Evolutionary conservation across 495 filamentous ascomycete species (phyloP).

Genomic region (Neurospora sp.): DNA sequence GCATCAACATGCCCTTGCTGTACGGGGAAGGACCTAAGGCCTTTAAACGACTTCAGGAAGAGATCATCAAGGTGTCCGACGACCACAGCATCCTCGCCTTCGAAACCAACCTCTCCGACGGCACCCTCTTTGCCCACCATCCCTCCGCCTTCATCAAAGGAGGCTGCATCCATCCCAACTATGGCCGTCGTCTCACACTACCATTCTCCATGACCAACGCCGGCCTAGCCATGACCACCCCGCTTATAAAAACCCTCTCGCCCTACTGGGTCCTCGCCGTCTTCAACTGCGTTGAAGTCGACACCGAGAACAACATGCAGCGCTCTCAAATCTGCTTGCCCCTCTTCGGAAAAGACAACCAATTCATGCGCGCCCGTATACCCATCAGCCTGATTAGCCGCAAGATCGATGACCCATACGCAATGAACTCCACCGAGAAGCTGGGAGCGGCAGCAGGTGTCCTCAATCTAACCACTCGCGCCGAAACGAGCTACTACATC

Average conservation of each 20-base stretch:
- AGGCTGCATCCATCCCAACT: constrained; percentile 6
- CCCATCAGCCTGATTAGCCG: constrained; percentile 13
- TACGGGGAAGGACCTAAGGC: constrained; percentile 32
- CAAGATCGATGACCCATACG: neutral
- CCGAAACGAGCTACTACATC: constrained; percentile 12
- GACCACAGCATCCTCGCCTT: constrained; percentile 20
- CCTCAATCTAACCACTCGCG: constrained; percentile 8
- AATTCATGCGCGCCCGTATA: constrained; percentile 15
- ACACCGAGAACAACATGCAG: neutral
- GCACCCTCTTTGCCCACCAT: constrained; percentile 15
- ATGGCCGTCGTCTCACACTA: constrained; percentile 5
- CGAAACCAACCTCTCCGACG: constrained; percentile 6
- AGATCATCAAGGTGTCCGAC: constrained; percentile 15
- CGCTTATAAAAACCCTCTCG: constrained; percentile 16
- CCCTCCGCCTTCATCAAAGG: constrained; percentile 6
- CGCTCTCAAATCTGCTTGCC: constrained; percentile 13
- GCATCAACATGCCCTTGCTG: constrained; percentile 34
- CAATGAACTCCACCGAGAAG: neutral
- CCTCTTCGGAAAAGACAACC: constrained; percentile 17
- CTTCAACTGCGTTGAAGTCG: constrained; percentile 17
- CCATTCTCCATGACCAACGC: constrained; percentile 20
- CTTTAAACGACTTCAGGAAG: constrained; percentile 18
- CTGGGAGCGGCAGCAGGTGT: constrained; percentile 3
- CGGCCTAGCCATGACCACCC: constrained; percentile 16
- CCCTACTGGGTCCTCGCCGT: constrained; percentile 20